These are phyloP conservation scores for Russula sp. DNA, from an alignment of 768 basidiomycete genomes.

Conservation along the genomic window DNA sequence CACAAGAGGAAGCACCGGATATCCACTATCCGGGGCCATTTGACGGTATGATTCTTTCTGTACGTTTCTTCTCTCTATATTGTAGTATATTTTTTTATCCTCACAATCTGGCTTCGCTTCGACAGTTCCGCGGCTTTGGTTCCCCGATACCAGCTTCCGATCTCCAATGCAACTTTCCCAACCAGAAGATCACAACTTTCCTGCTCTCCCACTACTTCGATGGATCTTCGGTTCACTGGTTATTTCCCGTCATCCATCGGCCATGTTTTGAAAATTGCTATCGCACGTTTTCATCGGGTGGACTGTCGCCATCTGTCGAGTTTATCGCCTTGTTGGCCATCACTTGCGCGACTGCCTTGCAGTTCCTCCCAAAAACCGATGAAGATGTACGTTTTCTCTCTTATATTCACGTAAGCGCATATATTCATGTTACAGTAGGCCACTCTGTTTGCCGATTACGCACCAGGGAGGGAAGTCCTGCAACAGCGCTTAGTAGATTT, in stretches of 20 bases:
- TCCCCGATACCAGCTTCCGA: constrained; percentile 12
- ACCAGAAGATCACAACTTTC: constrained; percentile 30
- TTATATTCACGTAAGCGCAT: not conserved
- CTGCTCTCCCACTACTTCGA: constrained; percentile 32
- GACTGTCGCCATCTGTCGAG: constrained; percentile 28
- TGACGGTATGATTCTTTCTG: constrained; percentile 9
- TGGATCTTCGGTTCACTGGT: constrained; percentile 30
- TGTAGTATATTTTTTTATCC: not conserved
- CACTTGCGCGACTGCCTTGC: constrained; percentile 31
- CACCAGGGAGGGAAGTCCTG: constrained; percentile 29
- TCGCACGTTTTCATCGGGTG: constrained; percentile 26
- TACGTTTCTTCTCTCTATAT: not conserved
- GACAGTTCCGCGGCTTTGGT: constrained; percentile 17
- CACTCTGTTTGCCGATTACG: constrained; percentile 29
- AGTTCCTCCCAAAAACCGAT: constrained; percentile 31
- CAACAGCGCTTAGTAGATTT: constrained; percentile 29
- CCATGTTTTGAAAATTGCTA: constrained; percentile 31
- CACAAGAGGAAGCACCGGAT: constrained; percentile 26
- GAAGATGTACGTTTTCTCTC: constrained; percentile 26
- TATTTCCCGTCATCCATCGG: constrained; percentile 31
- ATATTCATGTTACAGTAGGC: constrained; percentile 9
- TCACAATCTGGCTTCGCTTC: not conserved
- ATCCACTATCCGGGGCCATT: not conserved
- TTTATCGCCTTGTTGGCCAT: constrained; percentile 32
- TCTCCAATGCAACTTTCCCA: constrained; percentile 29